Conservation (phyloP, 2,329 filamentous ascomycete species). For the Ascochyta koolunga region DNA sequence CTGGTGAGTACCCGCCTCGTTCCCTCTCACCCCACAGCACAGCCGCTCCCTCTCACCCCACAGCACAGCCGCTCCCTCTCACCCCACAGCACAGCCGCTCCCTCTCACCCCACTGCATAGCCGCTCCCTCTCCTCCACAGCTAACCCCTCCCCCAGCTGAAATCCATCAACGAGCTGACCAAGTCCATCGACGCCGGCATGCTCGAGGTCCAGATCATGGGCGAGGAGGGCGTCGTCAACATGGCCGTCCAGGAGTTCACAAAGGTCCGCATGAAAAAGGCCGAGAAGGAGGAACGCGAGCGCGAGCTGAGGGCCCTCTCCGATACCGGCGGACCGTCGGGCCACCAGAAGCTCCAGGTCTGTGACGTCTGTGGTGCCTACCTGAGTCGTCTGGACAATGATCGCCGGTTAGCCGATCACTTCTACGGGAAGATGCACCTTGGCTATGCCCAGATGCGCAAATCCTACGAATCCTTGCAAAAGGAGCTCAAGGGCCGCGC, state of each 20-base stretch:
- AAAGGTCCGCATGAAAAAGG: constrained; percentile 79
- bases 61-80: background rate
- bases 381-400: constrained; percentile 89
- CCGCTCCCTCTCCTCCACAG: no score
- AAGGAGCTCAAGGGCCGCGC: constrained; percentile 81
- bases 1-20: constrained; percentile 58
- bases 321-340: constrained; percentile 89
- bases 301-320: constrained; percentile 87
- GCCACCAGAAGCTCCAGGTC: constrained; percentile 97
- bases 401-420: constrained; percentile 90
- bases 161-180: constrained; percentile 80
- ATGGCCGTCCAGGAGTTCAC: constrained; percentile 87
- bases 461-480: constrained; percentile 84
- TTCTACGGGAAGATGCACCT: constrained; percentile 99
- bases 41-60: background rate
- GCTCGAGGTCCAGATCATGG: constrained; percentile 83
- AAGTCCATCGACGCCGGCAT: constrained; percentile 81
- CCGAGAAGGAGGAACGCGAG: constrained; percentile 82
- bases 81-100: no score
- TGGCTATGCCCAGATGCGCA: constrained; percentile 97
- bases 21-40: no score
- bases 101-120: no score
- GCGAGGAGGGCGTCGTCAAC: constrained; percentile 79
- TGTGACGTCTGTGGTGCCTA: constrained; percentile 99
- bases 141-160: constrained; percentile 60